A percentile compares a stretch with the other conserved stretches of the same genome.
Conservation (phyloP, 2,329 filamentous ascomycete genomes). For the Grosmannia clavigera region DNA sequence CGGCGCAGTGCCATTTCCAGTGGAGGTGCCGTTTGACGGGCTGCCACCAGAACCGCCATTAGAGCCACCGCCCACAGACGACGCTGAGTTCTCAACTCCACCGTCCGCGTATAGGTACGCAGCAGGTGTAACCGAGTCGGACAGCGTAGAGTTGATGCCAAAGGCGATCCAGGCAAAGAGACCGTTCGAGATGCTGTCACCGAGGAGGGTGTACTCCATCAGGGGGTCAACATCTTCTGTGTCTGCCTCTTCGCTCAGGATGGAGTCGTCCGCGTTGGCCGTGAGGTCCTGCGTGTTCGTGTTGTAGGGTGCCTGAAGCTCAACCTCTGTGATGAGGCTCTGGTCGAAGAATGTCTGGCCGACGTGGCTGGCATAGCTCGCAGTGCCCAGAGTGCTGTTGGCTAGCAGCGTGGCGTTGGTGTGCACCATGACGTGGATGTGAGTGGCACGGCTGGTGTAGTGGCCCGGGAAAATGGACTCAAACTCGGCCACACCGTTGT, state of each 20-base stretch:
- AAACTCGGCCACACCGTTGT: constrained; percentile 28
- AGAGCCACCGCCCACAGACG: background rate
- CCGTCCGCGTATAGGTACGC: constrained; percentile 7
- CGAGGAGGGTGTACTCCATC: constrained; percentile 42
- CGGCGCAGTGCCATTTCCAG: background rate
- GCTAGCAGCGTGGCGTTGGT: constrained; percentile 21
- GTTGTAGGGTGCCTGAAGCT: constrained; percentile 32
- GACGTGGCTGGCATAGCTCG: constrained; percentile 38
- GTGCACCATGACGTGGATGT: constrained; percentile 23
- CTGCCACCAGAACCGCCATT: background rate
- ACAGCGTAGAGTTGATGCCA: constrained; percentile 27
- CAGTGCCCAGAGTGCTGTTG: constrained; percentile 37
- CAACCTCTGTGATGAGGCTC: constrained; percentile 35
- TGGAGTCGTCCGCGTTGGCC: constrained; percentile 29
- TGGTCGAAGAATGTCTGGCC: constrained; percentile 51
- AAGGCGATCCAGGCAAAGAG: constrained; percentile 39
- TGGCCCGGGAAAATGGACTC: constrained; percentile 31
- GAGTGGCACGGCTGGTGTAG: constrained; percentile 27
- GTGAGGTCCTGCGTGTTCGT: constrained; percentile 29
- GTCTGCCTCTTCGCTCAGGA: constrained; percentile 30
- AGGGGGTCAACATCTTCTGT: constrained; percentile 27
- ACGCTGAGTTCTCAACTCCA: constrained; percentile 7
- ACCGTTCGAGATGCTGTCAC: constrained; percentile 35
- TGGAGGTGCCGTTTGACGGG: background rate
- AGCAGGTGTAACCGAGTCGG: constrained; percentile 2